phyloP scores from a whole-genome alignment of 352 stramenopile species.

The Peronosclerospora sorghi region DNA sequence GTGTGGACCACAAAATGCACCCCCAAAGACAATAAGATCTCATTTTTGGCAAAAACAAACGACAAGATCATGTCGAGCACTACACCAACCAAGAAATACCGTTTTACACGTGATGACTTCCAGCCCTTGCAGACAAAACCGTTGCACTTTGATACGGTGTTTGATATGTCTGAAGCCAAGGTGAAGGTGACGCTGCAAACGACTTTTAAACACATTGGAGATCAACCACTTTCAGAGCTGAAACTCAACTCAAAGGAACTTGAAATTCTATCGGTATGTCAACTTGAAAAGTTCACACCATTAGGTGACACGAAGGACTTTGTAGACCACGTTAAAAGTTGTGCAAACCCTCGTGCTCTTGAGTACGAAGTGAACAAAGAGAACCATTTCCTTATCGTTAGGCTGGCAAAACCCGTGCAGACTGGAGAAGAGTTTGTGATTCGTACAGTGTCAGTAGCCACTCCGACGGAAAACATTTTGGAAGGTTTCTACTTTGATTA shows the following conservation, averaged over 20 bases:
- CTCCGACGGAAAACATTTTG: conserved; percentile 65
- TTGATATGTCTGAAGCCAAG: conserved; percentile 53
- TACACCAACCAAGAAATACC: conserved; percentile 42
- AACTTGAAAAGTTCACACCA: conserved; percentile 32
- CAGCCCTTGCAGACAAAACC: conserved; percentile 48
- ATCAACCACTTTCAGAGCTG: conserved; percentile 30
- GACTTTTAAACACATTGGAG: conserved; percentile 42
- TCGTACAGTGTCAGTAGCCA: conserved; percentile 50
- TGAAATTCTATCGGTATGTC: conserved; percentile 48
- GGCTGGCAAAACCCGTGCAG: conserved; percentile 38
- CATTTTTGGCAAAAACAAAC: too few species aligned
- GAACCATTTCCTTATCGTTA: conserved; percentile 63
- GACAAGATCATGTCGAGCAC: conserved; percentile 1
- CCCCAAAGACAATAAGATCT: too few species aligned
- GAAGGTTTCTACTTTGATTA: conserved; percentile 76
- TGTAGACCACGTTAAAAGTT: conserved; percentile 46
- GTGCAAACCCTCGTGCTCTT: conserved; percentile 28
- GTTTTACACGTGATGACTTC: conserved; percentile 62
- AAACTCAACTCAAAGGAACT: conserved; percentile 74
- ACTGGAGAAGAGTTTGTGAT: conserved; percentile 58
- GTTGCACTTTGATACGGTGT: conserved; percentile 75
- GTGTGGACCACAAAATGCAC: too few species aligned
- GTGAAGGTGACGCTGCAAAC: conserved; percentile 61
- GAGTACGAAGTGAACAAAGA: conserved; percentile 47
- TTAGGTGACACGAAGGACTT: conserved; percentile 36